A percentile compares a stretch with the other conserved stretches of the same genome.
Conservation (phyloP, 305 asterid genomes). For the Fraxinus floribunda region DNA sequence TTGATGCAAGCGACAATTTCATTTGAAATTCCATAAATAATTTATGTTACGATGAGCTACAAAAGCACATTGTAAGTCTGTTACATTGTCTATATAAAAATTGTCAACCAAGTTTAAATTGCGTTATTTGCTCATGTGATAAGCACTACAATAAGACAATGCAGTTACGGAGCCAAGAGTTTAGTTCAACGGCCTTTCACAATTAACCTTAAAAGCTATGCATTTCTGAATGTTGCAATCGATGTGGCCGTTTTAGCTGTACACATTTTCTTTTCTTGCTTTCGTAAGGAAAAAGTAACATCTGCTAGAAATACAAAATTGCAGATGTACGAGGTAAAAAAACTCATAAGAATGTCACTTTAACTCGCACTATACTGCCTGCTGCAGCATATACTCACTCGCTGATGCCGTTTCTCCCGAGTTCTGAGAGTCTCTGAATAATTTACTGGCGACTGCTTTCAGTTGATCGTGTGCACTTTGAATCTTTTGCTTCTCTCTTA, state of each 20-base stretch:
- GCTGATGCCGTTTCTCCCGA: constrained; percentile 9
- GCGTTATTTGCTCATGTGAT: background rate
- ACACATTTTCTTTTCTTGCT: background rate
- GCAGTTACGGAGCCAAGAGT: background rate
- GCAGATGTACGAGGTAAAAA: background rate
- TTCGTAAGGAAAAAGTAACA: background rate
- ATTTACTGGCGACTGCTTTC: constrained; percentile 30
- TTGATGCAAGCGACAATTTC: background rate
- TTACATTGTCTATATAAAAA: background rate
- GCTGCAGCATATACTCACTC: background rate
- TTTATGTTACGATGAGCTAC: background rate
- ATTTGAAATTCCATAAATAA: background rate
- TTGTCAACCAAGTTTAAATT: background rate
- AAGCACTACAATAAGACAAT: background rate
- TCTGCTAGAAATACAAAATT: constrained; percentile 4
- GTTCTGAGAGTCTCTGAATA: constrained; percentile 17
- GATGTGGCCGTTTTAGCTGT: background rate
- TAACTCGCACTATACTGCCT: background rate
- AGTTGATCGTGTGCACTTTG: constrained; percentile 48
- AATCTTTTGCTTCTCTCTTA: constrained; percentile 64
- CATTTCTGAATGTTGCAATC: background rate
- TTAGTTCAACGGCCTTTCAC: background rate
- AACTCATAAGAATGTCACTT: background rate
- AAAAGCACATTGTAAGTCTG: background rate
- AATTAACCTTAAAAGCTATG: background rate